These are phyloP conservation scores for Hypholoma sublateritium DNA, from an alignment of 768 basidiomycete genomes.

Conservation along the genomic window DNA sequence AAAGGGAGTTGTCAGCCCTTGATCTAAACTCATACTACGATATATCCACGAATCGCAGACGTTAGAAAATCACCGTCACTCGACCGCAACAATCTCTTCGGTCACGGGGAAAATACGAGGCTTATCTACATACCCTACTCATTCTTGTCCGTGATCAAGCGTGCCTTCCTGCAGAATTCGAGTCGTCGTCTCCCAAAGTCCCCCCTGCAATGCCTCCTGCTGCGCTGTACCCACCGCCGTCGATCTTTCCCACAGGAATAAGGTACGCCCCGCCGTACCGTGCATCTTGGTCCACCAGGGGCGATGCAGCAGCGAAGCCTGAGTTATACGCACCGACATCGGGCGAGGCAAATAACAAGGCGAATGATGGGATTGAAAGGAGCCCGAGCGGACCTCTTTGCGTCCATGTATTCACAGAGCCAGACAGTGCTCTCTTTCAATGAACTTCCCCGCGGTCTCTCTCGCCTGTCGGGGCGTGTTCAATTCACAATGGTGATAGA, in stretches of 20 bases:
- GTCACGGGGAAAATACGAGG: too few species aligned
- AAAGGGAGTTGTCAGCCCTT: too few species aligned
- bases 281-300: constrained; percentile 29
- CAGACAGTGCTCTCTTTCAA: neutral
- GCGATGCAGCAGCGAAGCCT: constrained; percentile 38
- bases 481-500: constrained; percentile 1
- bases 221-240: constrained; percentile 21
- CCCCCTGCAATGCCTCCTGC: constrained; percentile 30
- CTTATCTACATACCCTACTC: too few species aligned
- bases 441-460: neutral
- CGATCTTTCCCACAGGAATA: constrained; percentile 29
- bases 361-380: constrained; percentile 11
- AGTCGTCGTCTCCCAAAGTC: constrained; percentile 37
- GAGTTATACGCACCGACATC: constrained; percentile 34
- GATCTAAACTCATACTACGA: too few species aligned
- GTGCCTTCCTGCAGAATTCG: constrained; percentile 1
- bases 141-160: too few species aligned
- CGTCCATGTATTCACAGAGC: constrained; percentile 24
- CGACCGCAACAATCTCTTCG: too few species aligned
- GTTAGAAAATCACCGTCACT: too few species aligned
- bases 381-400: constrained; percentile 7
- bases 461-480: neutral
- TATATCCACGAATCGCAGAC: too few species aligned
- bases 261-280: constrained; percentile 38
- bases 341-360: constrained; percentile 19